These are phyloP conservation scores for Crataegus laevigata DNA, from an alignment of 306 rosid species.

Conservation along the genomic window DNA sequence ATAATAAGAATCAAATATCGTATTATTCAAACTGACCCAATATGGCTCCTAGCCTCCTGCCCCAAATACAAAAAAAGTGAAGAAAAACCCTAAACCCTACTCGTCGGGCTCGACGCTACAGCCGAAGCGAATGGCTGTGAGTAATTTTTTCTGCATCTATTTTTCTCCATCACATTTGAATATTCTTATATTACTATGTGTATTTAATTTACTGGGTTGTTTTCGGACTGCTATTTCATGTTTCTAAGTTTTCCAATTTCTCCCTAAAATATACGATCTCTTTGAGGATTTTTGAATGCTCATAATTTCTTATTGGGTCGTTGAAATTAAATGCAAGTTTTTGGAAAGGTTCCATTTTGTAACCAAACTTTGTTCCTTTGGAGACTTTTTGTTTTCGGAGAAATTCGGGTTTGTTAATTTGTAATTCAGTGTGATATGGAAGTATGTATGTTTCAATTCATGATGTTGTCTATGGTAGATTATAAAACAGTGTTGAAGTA, in stretches of 20 bases:
- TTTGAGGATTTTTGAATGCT: background rate
- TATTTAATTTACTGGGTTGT: background rate
- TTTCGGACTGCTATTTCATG: background rate
- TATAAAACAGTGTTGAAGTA: background rate
- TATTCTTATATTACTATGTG: background rate
- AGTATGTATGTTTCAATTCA: background rate
- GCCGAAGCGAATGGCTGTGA: constrained; percentile 12
- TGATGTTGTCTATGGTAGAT: background rate
- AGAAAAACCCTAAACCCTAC: background rate
- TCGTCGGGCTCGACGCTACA: background rate
- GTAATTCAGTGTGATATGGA: background rate
- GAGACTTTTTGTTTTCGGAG: background rate
- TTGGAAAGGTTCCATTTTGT: background rate
- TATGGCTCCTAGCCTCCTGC: too few species aligned
- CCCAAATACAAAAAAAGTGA: too few species aligned
- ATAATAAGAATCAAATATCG: too few species aligned
- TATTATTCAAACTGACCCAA: too few species aligned
- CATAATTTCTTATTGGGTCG: background rate
- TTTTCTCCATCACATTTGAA: background rate
- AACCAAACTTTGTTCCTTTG: background rate
- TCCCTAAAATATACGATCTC: background rate
- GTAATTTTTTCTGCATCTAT: background rate
- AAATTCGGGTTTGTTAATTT: background rate
- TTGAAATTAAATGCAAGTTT: background rate
- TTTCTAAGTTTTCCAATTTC: background rate